phyloP scores from a whole-genome alignment of 148 eudicot species.

The Polygonum maritimum region DNA sequence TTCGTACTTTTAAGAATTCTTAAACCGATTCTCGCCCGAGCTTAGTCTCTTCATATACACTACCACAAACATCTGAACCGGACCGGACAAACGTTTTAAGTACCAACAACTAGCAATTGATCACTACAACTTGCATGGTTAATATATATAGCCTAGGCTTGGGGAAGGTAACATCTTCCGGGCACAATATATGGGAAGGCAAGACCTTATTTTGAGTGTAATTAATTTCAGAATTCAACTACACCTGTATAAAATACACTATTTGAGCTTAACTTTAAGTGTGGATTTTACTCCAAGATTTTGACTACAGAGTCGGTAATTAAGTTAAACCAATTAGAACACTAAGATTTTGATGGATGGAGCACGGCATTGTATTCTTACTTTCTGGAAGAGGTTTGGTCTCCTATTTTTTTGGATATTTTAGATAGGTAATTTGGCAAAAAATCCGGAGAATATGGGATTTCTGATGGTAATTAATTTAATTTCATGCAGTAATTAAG shows the following conservation, averaged over 20 bases:
- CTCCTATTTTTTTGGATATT: neutral
- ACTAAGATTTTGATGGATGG: neutral
- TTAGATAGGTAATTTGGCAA: neutral
- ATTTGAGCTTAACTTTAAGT: neutral
- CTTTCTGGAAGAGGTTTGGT: neutral
- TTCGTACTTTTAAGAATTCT: too few relatives aligned
- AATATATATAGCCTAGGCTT: neutral
- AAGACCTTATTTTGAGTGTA: neutral
- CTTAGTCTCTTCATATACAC: too few relatives aligned
- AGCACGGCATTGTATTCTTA: neutral
- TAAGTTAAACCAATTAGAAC: too few relatives aligned
- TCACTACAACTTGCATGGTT: neutral
- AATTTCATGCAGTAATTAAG: neutral
- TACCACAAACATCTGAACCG: too few relatives aligned
- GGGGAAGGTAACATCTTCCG: neutral
- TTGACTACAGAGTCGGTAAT: neutral
- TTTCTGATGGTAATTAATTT: neutral
- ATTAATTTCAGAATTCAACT: neutral
- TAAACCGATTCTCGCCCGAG: too few relatives aligned
- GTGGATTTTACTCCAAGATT: slow-evolving; percentile 4
- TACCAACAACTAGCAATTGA: too few relatives aligned
- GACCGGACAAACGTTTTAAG: too few relatives aligned
- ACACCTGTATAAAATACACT: neutral
- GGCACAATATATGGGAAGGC: neutral
- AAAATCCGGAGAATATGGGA: neutral